Evolutionary conservation across 139 green algal genomes (phyloP).

Genomic region (Tetradesmus obliquus): DNA sequence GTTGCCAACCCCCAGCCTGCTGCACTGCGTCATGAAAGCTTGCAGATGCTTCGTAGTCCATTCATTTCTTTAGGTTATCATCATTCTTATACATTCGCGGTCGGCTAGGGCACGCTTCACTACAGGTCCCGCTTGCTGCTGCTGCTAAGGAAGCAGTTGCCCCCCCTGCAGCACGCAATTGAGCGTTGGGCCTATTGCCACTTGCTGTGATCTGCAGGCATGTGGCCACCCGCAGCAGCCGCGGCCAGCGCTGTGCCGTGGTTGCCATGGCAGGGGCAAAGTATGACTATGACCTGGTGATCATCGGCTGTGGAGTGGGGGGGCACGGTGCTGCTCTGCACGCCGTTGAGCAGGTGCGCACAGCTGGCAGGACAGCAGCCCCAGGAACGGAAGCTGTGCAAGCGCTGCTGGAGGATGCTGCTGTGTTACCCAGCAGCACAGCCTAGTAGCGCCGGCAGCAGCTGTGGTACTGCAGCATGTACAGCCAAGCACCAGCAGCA

Average conservation of each 20-base stretch:
- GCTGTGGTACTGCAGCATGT: too few species aligned
- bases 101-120: not conserved
- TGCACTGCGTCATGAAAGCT: not conserved
- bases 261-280: constrained; percentile 53
- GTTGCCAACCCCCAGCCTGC: not conserved
- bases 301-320: constrained; percentile 98
- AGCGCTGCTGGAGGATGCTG: not conserved
- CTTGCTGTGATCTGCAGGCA: constrained; percentile 20
- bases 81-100: not conserved
- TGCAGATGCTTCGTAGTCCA: not conserved
- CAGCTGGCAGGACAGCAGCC: not conserved
- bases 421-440: not conserved
- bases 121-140: not conserved
- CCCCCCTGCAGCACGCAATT: not conserved
- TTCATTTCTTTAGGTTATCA: not conserved
- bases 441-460: not conserved
- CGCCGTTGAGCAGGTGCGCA: constrained; percentile 91
- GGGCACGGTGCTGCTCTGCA: constrained; percentile 98
- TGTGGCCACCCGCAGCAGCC: not conserved
- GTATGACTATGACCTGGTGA: constrained; percentile 99
- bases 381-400: not conserved
- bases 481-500: not conserved
- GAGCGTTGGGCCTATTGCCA: not conserved
- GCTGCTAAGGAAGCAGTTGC: not conserved
- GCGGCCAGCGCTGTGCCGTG: constrained; percentile 34